Base-by-base conservation (phyloP, 1,284 basidiomycete genomes). In the Apiotrichum sp. region DNA sequence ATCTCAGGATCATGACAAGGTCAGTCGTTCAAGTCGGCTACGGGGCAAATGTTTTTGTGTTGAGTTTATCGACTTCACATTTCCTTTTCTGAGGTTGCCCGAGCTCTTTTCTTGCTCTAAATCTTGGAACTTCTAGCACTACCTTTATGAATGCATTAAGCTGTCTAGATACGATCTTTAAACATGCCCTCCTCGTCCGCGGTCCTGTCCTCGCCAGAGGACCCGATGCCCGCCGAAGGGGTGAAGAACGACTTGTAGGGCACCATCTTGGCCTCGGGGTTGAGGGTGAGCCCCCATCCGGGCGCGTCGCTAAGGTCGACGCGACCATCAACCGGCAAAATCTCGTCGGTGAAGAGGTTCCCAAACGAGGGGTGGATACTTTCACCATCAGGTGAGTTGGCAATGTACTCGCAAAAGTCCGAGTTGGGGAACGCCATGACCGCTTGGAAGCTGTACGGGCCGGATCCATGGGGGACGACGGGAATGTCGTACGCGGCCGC, bases 381-480 rank as follows among this genome's bases (percentile, higher is more conserved):
- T 59, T 77, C 78, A 35, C 80, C 80, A 60, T 82, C 80, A 11
- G 80, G 77, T 3, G 78, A 76, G 71, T 81, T 81, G 65, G 78
- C 78, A 55, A 81, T 79, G 70, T 80, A 78, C 70, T 78, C 73
- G 63, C 73, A 73, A 59, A 72, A 73, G 52, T 70, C 64, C 40
- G 65, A 65, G 64, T 72, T 75, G 52, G 68, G 62, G 62, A 71
- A 69, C 3, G 63, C 62, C 68, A 74, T 73, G 65, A 74, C 72
- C 34, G 73, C 72, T 43, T 74, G 73, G 72, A 74, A 74, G 10
- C 70, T 71, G 64, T 74, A 74, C 16, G 73, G 72, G 3, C 74
- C 80, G 2, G 75, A 78, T 40, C 80, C 81, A 62, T 82, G 81
- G 9, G 80, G 80, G 2, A 81, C 78, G 46, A 82, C 79, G 41